Evolutionary conservation across 441 rosid genomes (phyloP), one percentile per base, ranked within the genome.

Genomic region (Codiaeum variegatum): DNA sequence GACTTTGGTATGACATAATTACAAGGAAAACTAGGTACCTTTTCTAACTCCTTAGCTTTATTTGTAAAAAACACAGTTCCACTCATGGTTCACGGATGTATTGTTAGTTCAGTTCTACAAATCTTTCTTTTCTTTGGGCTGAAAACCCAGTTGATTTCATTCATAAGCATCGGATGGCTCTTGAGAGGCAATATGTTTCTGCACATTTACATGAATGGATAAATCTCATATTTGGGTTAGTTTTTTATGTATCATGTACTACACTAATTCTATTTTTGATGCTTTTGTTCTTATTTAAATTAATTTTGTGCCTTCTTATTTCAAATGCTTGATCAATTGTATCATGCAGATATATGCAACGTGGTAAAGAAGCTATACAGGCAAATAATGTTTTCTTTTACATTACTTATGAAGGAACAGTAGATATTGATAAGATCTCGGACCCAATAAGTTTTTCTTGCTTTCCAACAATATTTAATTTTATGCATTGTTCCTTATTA

Each of bases 341-440:
- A 81, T 70, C 71, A 60, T 83, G 74, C 82, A 96, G 99, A 83
- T 91, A 82, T 71, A 96, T 92, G 86, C 99, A 96, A 86, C 97
- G 99, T 59, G 99, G 99, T 66, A 96, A 88, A 85, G 99, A 96
- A 84, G 99, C 99, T 79, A 92, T 96, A 85, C 66, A 61, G 68
- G 94, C 98, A 77, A 92, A 92, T 81, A 96, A 93, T 78, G 97
- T 96, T 74, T 96, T 96, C 91, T 96, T 92, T 85, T 93, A 96
- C 83, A 88, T 92, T 74, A 96, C 99, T 58, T 96, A 96, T 70
- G 99, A 93, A 87, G 99, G 99, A 67, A 86, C 94, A 7, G 94
- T 96, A 66, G 98, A 92, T 78, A 87, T 96, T 77, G 97, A 96
- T 76, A 93, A 92, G 84, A 93, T 96, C 72, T 80, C 87, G 5